Conservation (phyloP, 2,329 filamentous ascomycete genomes). For the Curvularia verruculosa region DNA sequence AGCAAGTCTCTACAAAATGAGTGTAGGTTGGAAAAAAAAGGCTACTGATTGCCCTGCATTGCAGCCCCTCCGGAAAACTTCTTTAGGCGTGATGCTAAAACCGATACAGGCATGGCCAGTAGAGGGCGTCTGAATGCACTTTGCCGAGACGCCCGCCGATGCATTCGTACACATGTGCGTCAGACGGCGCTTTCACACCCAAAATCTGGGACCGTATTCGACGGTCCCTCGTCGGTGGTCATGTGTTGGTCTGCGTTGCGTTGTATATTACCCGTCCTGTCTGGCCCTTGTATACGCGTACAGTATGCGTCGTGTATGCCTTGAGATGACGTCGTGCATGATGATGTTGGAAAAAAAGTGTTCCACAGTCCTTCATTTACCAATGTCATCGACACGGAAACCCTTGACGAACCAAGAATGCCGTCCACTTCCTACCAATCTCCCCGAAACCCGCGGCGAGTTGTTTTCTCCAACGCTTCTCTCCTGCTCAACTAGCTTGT, state of each 20-base stretch:
- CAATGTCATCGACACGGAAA: constrained; percentile 8
- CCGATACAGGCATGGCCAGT: background rate
- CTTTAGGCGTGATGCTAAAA: background rate
- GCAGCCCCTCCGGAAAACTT: background rate
- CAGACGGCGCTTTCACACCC: background rate
- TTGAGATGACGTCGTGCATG: background rate
- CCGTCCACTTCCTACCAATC: constrained; percentile 23
- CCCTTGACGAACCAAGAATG: constrained; percentile 23
- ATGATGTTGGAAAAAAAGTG: background rate
- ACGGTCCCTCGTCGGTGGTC: background rate
- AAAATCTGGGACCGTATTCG: background rate
- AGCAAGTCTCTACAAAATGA: background rate
- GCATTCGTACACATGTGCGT: background rate
- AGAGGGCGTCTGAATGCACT: background rate
- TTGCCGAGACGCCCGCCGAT: background rate
- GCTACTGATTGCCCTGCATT: background rate
- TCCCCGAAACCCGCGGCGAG: constrained; percentile 21
- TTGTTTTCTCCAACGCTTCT: constrained; percentile 15
- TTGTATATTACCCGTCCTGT: background rate
- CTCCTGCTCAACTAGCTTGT: constrained; percentile 22
- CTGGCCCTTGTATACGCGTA: background rate
- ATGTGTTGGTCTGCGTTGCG: background rate
- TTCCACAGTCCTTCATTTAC: background rate
- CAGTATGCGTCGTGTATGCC: background rate
- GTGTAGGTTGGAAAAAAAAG: background rate